These are phyloP conservation scores for Fraxinus cuspidata DNA, from an alignment of 257 asterid species.

Conservation along the genomic window DNA sequence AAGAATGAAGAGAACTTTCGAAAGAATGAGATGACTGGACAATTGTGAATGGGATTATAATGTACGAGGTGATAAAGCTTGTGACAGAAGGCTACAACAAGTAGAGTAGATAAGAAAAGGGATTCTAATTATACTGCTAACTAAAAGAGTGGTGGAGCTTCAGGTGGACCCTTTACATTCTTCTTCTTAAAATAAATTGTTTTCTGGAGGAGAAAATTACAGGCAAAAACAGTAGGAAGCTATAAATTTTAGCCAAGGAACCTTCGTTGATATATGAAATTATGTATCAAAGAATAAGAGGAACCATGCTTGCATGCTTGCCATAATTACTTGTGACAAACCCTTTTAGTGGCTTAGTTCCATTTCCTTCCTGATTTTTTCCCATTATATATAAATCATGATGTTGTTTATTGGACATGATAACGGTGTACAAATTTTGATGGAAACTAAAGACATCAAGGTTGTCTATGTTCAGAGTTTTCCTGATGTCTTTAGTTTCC, in stretches of 20 bases:
- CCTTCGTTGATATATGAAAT: background rate
- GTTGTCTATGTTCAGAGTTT: background rate
- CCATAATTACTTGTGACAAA: background rate
- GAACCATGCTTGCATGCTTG: background rate
- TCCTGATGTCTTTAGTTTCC: too few species aligned
- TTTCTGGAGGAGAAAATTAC: background rate
- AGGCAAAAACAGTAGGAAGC: background rate
- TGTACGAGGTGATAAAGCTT: background rate
- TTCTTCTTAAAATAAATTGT: background rate
- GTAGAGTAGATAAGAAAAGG: background rate
- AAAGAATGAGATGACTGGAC: background rate
- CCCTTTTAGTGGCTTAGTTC: too few species aligned
- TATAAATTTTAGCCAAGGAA: background rate
- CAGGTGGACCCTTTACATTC: background rate
- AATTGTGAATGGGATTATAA: background rate
- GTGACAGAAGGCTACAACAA: background rate
- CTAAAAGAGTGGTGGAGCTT: background rate
- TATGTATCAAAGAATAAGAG: background rate
- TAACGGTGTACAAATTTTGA: background rate
- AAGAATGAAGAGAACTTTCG: background rate
- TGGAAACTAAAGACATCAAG: background rate
- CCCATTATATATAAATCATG: background rate
- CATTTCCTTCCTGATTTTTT: background rate
- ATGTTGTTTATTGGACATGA: background rate
- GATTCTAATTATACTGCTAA: background rate